Evolutionary conservation across 345 rosid genomes (phyloP).

Genomic region (Hibiscus tridactylites): DNA sequence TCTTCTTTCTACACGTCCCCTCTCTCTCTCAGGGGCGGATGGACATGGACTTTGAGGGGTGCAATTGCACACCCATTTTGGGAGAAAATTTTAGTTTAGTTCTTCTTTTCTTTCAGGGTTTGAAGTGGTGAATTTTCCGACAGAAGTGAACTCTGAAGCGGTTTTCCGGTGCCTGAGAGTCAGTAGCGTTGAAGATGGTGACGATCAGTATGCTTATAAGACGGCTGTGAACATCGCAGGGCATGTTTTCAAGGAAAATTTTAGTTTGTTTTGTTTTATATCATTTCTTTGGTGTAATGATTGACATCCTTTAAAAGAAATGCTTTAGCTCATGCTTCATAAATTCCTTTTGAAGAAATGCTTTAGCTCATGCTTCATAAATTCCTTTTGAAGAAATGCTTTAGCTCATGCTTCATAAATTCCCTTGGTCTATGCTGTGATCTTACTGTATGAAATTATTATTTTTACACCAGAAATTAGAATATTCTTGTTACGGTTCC

Average conservation of each 20-base stretch:
- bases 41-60: too few species aligned
- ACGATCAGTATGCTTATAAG: constrained; percentile 81
- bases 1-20: constrained; percentile 1
- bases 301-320: background rate
- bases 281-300: background rate
- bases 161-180: constrained; percentile 71
- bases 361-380: too few species aligned
- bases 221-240: constrained; percentile 81
- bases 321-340: background rate
- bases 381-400: background rate
- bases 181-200: constrained; percentile 56
- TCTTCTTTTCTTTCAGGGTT: constrained; percentile 38
- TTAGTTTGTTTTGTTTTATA: background rate
- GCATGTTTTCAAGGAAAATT: constrained; percentile 88
- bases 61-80: too few species aligned
- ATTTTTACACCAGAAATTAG: background rate
- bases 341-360: background rate
- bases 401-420: background rate
- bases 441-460: background rate
- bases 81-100: too few species aligned
- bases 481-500: constrained; percentile 7
- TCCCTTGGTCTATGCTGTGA: background rate
- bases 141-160: constrained; percentile 61
- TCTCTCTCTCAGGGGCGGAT: background rate
- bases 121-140: constrained; percentile 63